Conservation (phyloP, 768 basidiomycete genomes). For the Pisolithus marmoratus region DNA sequence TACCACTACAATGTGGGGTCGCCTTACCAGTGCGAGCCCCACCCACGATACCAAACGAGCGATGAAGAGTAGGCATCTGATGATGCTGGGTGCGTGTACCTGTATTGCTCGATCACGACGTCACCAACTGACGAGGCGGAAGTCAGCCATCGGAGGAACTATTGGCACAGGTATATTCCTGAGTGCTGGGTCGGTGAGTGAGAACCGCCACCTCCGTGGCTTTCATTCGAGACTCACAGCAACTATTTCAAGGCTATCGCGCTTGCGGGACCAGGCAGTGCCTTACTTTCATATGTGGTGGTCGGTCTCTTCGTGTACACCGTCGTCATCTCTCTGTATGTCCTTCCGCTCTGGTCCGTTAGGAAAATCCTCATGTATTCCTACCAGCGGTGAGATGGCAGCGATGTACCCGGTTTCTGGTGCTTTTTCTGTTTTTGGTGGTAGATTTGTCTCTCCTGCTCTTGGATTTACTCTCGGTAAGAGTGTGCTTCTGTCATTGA, state of each 20-base stretch:
- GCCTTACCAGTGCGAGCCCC: conserved; percentile 5
- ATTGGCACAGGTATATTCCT: conserved; percentile 60
- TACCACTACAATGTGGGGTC: neutral
- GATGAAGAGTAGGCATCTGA: conserved; percentile 36
- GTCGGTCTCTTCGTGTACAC: conserved; percentile 56
- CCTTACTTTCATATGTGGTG: conserved; percentile 54
- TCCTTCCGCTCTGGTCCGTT: neutral
- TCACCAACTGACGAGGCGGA: neutral
- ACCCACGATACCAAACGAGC: conserved; percentile 32
- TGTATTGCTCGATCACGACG: neutral
- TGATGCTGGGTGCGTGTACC: conserved; percentile 34
- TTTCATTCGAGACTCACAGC: neutral
- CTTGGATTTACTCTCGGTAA: conserved; percentile 54
- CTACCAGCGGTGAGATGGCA: conserved; percentile 59
- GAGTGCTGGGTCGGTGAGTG: conserved; percentile 48
- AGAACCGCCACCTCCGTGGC: neutral
- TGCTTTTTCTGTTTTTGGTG: conserved; percentile 52
- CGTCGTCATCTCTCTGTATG: conserved; percentile 55
- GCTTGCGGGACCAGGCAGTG: conserved; percentile 54
- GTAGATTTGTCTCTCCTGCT: conserved; percentile 54
- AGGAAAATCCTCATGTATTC: neutral
- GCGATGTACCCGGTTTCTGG: conserved; percentile 59
- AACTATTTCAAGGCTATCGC: conserved; percentile 37
- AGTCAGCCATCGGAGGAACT: conserved; percentile 47
- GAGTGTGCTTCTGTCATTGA: neutral